A percentile compares a stretch with the other conserved stretches of the same genome.
Evolutionary conservation across 2,329 filamentous ascomycete genomes (phyloP).

Genomic region (Stenocarpella maydis): DNA sequence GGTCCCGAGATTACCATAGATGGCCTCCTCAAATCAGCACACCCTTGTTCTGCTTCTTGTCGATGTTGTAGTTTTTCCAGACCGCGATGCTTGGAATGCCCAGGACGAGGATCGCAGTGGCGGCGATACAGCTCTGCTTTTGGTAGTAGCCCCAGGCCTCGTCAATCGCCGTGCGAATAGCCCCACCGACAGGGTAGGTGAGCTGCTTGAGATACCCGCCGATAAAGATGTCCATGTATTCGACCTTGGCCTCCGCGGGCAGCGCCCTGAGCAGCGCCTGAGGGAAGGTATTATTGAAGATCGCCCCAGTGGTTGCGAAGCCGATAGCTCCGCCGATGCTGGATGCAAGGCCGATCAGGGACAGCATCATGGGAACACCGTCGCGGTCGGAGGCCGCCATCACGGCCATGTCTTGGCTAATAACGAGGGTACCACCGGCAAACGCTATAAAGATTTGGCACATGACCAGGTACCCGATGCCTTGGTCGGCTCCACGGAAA

Average conservation of each 20-base stretch:
- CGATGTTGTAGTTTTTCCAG: constrained; percentile 50
- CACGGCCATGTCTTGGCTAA: constrained; percentile 65
- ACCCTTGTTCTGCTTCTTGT: constrained; percentile 42
- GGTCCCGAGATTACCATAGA: too few species aligned
- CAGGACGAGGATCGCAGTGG: constrained; percentile 45
- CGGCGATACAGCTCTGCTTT: constrained; percentile 46
- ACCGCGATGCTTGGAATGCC: constrained; percentile 45
- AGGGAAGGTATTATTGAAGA: constrained; percentile 29
- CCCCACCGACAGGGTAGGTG: constrained; percentile 42
- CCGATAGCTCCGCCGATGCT: constrained; percentile 48
- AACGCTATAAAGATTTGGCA: constrained; percentile 68
- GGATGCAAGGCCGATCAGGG: constrained; percentile 46
- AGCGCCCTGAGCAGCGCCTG: constrained; percentile 32
- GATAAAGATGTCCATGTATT: constrained; percentile 39
- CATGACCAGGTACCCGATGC: constrained; percentile 63
- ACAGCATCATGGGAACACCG: constrained; percentile 45
- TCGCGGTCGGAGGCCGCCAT: constrained; percentile 57
- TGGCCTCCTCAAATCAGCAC: constrained; percentile 25
- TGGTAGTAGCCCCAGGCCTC: constrained; percentile 49
- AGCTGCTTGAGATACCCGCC: constrained; percentile 43
- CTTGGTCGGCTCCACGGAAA: constrained; percentile 60
- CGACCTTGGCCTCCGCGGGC: constrained; percentile 38
- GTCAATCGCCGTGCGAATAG: constrained; percentile 45
- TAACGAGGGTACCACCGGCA: constrained; percentile 64
- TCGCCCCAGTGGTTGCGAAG: constrained; percentile 32